Evolutionary conservation across 495 filamentous ascomycete genomes (phyloP), one percentile per base, ranked within the genome.

Genomic region (Aspergillus biplanus): DNA sequence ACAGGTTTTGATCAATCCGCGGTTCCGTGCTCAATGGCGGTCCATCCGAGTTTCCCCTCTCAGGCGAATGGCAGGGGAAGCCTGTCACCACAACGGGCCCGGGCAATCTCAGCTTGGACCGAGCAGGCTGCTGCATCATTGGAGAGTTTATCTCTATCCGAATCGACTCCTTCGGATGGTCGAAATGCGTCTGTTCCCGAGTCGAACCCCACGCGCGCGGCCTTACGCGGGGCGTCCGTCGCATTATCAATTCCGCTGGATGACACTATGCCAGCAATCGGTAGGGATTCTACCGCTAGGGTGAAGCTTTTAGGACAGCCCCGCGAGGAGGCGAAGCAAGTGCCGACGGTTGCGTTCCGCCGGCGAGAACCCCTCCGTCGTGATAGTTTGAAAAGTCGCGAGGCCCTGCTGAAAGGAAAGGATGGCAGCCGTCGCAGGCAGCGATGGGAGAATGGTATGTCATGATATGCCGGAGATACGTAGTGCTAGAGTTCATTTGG

Each of bases 381-480:
- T 37, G 89, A 89, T 63, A 87, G 86, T 65, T 57, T 86, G 62
- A 88, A 86, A 70, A 76, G 86, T 16, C 85, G 94, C 32, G 94
- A 97, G 69, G 87, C 88, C 9, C 67, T 96, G 55, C 78, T 93
- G n/a, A 94, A 91, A 76, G 95, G 94, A 53, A 96, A 93, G 66
- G 92, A 97, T 69, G 95, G 95, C n/a, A 92, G 86, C 63, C 84
- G 94, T 48, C 86, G 93, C 59, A 83, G 95, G 52, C 89, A 92
- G 69, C 83, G 93, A 46, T 97, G 93, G 92, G 95, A 99, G 79
- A 99, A 99, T 74, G 93, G 93, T 97, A 84, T 67, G 80, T 73
- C 49, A 50, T 58, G 42, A 58, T 44, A 9, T 33, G 18, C 12
- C 32, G 35, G 33, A 35, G 39, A 21, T 27, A 27, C 21, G 33